These are phyloP conservation scores for Rubus idaeus DNA, from an alignment of 306 rosid genomes.

Conservation along the genomic window DNA sequence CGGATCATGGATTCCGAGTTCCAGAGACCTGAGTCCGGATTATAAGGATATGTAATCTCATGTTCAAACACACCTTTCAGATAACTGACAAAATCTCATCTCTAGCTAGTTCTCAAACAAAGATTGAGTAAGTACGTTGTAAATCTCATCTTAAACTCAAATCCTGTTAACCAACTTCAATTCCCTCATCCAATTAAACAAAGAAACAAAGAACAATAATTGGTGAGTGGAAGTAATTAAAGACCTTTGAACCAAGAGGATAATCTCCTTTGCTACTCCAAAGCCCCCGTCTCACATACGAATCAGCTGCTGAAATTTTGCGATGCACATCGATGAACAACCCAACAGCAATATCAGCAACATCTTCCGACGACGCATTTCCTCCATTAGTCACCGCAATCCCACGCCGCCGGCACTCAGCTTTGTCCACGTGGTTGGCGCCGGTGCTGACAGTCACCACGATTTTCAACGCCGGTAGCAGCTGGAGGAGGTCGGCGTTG, in stretches of 20 bases:
- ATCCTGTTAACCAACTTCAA: no score
- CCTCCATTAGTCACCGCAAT: conserved; percentile 37
- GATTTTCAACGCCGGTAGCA: conserved; percentile 37
- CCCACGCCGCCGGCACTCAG: conserved; percentile 47
- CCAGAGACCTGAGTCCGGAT: no score
- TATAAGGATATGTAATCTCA: no score
- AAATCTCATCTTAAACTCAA: no score
- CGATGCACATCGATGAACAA: conserved; percentile 40
- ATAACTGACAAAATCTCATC: no score
- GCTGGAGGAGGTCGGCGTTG: conserved; percentile 20
- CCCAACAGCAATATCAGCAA: conserved; percentile 48
- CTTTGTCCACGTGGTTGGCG: conserved; percentile 36
- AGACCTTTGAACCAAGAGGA: conserved; percentile 38
- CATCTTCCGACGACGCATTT: conserved; percentile 33
- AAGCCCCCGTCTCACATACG: conserved; percentile 25
- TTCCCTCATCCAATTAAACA: no score
- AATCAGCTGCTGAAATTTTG: conserved; percentile 40
- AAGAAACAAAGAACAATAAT: no score
- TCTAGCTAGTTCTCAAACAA: no score
- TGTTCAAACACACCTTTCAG: no score
- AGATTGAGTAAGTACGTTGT: no score
- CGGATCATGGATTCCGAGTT: no score
- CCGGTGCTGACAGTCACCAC: conserved; percentile 35
- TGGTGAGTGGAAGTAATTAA: neutral
- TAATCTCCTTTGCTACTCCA: conserved; percentile 17